Conservation (phyloP, 1,284 basidiomycete genomes). For the Sanguinoderma infundibulare region DNA sequence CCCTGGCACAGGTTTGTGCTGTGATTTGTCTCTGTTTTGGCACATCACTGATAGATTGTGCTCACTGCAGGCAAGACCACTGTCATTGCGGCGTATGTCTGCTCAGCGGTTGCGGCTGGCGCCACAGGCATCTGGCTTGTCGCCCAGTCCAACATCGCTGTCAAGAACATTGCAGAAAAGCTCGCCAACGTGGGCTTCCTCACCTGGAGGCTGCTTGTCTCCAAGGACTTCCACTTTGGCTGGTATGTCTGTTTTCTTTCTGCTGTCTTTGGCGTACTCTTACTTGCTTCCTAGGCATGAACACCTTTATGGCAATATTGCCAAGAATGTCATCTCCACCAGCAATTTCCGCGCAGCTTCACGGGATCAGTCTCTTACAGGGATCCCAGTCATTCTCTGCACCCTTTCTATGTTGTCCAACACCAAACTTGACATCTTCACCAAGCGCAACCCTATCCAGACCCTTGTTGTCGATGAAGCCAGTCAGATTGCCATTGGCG, state of each 20-base stretch:
- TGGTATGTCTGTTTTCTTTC: constrained; percentile 48
- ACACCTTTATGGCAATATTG: constrained; percentile 59
- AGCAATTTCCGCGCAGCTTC: constrained; percentile 41
- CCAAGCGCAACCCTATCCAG: constrained; percentile 34
- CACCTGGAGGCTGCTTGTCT: constrained; percentile 59
- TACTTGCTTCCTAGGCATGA: constrained; percentile 61
- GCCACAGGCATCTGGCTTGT: constrained; percentile 66
- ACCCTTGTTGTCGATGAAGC: constrained; percentile 49
- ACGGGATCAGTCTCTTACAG: constrained; percentile 33
- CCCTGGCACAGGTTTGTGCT: constrained; percentile 43
- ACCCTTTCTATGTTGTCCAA: constrained; percentile 76
- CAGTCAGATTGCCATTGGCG: constrained; percentile 49
- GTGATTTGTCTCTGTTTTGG: not conserved
- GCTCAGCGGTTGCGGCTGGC: constrained; percentile 41
- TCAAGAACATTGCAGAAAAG: constrained; percentile 74
- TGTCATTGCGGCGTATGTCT: constrained; percentile 66
- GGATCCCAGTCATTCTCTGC: constrained; percentile 63
- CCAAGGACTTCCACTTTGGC: constrained; percentile 58
- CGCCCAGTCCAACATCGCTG: constrained; percentile 72
- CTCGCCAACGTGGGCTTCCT: constrained; percentile 48
- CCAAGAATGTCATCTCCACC: constrained; percentile 54
- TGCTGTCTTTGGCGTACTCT: constrained; percentile 34
- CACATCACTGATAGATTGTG: not conserved
- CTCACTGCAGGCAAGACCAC: constrained; percentile 59
- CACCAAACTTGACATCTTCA: constrained; percentile 34